phyloP scores from a whole-genome alignment of 1,284 basidiomycete genomes.

The Ceraceosorus guamensis region DNA sequence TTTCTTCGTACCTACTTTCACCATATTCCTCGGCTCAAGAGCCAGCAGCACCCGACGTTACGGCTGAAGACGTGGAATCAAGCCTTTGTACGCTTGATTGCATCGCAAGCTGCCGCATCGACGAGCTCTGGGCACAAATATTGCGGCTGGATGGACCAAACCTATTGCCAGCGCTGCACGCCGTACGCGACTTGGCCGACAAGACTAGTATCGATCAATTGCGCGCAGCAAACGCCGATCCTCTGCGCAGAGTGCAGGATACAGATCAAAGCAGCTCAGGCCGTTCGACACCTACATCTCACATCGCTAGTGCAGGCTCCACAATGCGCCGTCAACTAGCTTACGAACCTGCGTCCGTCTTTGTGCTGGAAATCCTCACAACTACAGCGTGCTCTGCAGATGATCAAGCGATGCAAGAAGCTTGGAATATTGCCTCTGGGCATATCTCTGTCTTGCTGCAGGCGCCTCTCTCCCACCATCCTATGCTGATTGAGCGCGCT shows the following conservation, averaged over 20 bases:
- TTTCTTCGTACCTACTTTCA: slow-evolving; percentile 94
- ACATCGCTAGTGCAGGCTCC: slow-evolving; percentile 1
- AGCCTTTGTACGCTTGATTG: slow-evolving; percentile 93
- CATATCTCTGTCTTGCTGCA: slow-evolving; percentile 75
- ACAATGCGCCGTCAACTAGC: slow-evolving; percentile 53
- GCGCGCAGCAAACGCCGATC: slow-evolving; percentile 10
- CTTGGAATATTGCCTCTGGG: slow-evolving; percentile 88
- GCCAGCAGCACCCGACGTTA: slow-evolving; percentile 59
- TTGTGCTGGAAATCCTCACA: slow-evolving; percentile 87
- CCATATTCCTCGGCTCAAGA: slow-evolving; percentile 72
- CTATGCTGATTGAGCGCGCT: slow-evolving; percentile 87
- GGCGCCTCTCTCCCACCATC: slow-evolving; percentile 71
- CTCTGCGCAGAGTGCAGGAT: not conserved
- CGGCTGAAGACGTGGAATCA: slow-evolving; percentile 82
- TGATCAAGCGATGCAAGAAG: slow-evolving; percentile 69
- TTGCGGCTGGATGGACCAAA: slow-evolving; percentile 61
- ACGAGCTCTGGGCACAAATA: slow-evolving; percentile 87
- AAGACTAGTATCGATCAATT: slow-evolving; percentile 67
- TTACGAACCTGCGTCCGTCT: slow-evolving; percentile 89
- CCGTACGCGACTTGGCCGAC: slow-evolving; percentile 82
- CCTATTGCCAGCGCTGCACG: slow-evolving; percentile 70
- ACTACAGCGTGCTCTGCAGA: slow-evolving; percentile 63
- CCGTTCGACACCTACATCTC: slow-evolving; percentile 10
- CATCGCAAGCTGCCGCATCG: slow-evolving; percentile 82
- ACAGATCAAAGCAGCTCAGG: slow-evolving; percentile 3